Percentiles rank a stretch among this genome's conserved stretches.
phyloP scores from a whole-genome alignment of 129 eudicot genomes.

The Centella asiatica region DNA sequence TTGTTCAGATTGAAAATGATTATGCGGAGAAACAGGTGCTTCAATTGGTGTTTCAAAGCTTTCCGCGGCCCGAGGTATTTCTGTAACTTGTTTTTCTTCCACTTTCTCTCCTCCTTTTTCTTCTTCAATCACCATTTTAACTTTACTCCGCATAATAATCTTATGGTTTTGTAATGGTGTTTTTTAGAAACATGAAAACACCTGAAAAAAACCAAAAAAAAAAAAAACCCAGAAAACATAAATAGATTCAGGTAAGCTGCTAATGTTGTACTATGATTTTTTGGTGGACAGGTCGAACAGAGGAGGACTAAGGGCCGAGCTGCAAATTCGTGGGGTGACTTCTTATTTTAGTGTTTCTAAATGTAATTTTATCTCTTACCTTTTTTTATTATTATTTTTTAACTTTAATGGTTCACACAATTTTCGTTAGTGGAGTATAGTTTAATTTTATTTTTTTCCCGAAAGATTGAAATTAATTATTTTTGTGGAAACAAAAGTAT shows the following conservation, averaged over 20 bases:
- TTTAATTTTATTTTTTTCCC: no score
- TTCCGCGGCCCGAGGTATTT: slow-evolving; percentile 2
- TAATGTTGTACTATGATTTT: not conserved
- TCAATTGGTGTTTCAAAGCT: slow-evolving; percentile 16
- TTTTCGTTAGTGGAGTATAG: no score
- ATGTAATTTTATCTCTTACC: not conserved
- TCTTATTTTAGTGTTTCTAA: not conserved
- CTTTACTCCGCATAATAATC: not conserved
- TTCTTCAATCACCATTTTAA: slow-evolving; percentile 23
- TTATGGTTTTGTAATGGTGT: not conserved
- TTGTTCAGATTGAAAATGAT: slow-evolving; percentile 17
- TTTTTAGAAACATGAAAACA: not conserved
- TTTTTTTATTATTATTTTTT: not conserved
- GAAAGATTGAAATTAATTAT: no score
- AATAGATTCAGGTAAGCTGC: not conserved
- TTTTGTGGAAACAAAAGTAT: no score
- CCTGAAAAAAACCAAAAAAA: not conserved
- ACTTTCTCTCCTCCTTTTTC: slow-evolving; percentile 1
- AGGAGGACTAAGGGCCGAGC: slow-evolving; percentile 1
- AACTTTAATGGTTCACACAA: no score
- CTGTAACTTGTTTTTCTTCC: slow-evolving; percentile 11
- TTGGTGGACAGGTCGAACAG: not conserved
- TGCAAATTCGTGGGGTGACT: not conserved
- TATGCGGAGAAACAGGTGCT: not conserved
- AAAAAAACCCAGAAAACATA: not conserved